Evolutionary conservation across 305 asterid species (phyloP), one percentile per base, ranked within the genome.

Genomic region (Solanum chacoense): DNA sequence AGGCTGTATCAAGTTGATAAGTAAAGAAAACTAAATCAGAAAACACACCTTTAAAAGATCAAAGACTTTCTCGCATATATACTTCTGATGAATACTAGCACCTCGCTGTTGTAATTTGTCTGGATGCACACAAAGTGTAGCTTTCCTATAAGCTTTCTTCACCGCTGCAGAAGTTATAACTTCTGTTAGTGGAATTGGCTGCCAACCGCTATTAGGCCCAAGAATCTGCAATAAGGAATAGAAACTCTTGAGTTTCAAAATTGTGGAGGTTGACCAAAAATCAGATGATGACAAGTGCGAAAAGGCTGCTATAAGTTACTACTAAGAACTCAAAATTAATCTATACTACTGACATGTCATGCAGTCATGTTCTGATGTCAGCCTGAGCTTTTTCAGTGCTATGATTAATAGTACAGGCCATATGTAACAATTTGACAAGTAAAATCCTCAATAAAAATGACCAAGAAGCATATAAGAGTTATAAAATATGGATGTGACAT

Each of bases 41-140:
- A 89, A 85, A 90, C 94, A 26, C 89, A 97, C 99, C 98, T 97
- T 95, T 88, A 97, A 91, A 92, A 96, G 96, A 92, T 96, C 99
- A 92, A 96, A 97, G 92, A 94, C 98, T 94, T 97, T 97, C 93
- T 96, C 99, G 72, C 97, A 93, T 87, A 93, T 92, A 92, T 95
- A 97, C 91, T 97, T 97, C 88, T 96, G 99, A 85, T 95, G 99
- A 91, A 95, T 88, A 77, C 96, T 94, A 37, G 99, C 99, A 55
- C 98, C 98, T 63, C 98, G 95, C 63, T 97, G 99, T 87, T 97
- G 99, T 93, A 97, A 92, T 93, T 97, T 97, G 91, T 97, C 99
- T 3, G 99, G 99, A 89, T 95, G 99, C 88, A 96, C 98, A 89
- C 96, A 96, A 28, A 97, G 98, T 75, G 98, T 94, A 67, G 99